Base-by-base conservation (phyloP, 75 land plant species). In the Picea glauca region DNA sequence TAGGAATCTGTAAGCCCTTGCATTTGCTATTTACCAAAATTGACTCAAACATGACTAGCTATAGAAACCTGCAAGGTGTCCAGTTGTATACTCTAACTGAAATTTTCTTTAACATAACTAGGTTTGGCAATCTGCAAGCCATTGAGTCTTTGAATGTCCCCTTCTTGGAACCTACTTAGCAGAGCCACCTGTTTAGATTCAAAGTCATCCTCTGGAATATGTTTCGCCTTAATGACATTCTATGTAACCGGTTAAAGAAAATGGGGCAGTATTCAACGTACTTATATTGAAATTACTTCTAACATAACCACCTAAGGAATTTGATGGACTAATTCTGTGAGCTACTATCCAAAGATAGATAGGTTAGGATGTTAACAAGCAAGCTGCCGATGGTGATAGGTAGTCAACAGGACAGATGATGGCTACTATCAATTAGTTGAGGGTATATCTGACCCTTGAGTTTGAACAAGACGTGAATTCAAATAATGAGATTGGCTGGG, bases 171-270 rank as follows among this genome's bases (percentile, higher is more conserved):
- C 68, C 68, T 32, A 3, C 20, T 32, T 65, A 33, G 68, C 18
- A 65, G 31, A 32, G 68, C 68, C 31, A 33, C 18, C 33, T 15
- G 40, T 31, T 31, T 40, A 15, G 17, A 32, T 65, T 65, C 38
- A 65, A 23, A 65, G 68, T 65, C 67, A 64, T 64, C 67, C 32
- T 33, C 30, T 64, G 35, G 35, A 64, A 64, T 64, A 32, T 64
- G 62, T 60, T 60, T 60, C 20, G 3, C n/a, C 62, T 4, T 60
- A 60, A n/a, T 60, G 20, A 3, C 35, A 64, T 64, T 30, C 32
- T 15, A 64, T 13, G 17, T 65, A 65, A 17, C 38, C 14, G 1
- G 68, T 32, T 32, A 35, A 30, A 31, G 68, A 46, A 65, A 32
- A 65, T 32, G 17, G 1, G 6, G 14, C 38, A 15, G 40, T 3